Evolutionary conservation across 208 protist species (phyloP).

Genomic region (Lotmaria passim): DNA sequence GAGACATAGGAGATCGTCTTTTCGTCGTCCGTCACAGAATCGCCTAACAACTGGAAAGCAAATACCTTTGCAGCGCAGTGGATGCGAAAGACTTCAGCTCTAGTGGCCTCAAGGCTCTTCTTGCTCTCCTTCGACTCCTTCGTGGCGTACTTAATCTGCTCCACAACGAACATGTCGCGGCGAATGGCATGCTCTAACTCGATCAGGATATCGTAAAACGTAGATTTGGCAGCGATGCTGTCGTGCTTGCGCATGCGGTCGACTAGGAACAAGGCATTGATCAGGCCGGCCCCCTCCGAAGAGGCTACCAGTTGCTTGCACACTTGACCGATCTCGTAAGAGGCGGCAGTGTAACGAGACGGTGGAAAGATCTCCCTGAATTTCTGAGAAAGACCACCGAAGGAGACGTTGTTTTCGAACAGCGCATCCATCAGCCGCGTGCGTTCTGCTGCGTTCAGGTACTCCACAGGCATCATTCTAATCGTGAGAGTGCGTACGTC

Average conservation of each 20-base stretch:
- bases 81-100: constrained; percentile 66
- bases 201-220: constrained; percentile 69
- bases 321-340: constrained; percentile 41
- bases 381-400: constrained; percentile 49
- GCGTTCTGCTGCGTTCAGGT: constrained; percentile 29
- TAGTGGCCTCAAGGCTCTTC: constrained; percentile 59
- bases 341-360: constrained; percentile 44
- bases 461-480: constrained; percentile 33
- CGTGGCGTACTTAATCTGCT: constrained; percentile 77
- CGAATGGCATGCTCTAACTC: constrained; percentile 69
- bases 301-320: constrained; percentile 52
- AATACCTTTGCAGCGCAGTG: constrained; percentile 74
- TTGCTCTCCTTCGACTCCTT: constrained; percentile 77
- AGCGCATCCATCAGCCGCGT: constrained; percentile 32
- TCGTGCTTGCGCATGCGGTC: constrained; percentile 63
- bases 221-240: constrained; percentile 53
- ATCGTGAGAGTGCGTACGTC: too few species aligned
- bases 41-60: constrained; percentile 65
- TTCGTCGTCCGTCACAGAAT: constrained; percentile 42
- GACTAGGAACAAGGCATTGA: constrained; percentile 58
- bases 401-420: constrained; percentile 43
- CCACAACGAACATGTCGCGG: constrained; percentile 63
- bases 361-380: constrained; percentile 59
- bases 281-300: constrained; percentile 50
- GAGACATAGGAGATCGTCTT: constrained; percentile 47